These are phyloP conservation scores for Gastrodia elata DNA, from an alignment of 106 monocot genomes.

Conservation along the genomic window DNA sequence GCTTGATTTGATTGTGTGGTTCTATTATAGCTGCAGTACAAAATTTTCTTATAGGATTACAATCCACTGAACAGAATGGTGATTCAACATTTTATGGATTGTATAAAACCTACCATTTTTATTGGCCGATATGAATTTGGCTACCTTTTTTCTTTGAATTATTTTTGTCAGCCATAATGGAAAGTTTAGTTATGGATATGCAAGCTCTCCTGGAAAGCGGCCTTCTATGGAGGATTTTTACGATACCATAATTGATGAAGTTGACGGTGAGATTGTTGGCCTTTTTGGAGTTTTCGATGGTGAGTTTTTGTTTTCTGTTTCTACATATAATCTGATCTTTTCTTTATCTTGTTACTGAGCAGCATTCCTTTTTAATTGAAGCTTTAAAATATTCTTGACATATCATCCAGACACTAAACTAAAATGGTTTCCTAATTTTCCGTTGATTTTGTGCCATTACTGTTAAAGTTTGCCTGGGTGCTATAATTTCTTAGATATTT, in stretches of 20 bases:
- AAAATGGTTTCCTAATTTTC: no score
- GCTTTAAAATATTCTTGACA: neutral
- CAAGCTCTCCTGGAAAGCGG: conserved; percentile 46
- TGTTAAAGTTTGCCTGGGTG: no score
- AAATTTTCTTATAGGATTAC: neutral
- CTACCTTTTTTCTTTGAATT: neutral
- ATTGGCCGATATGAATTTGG: neutral
- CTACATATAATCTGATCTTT: neutral
- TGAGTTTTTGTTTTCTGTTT: conserved; percentile 9
- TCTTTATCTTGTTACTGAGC: neutral
- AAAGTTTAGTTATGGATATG: conserved; percentile 52
- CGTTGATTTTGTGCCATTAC: no score
- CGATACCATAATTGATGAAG: conserved; percentile 37
- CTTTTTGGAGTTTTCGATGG: conserved; percentile 61
- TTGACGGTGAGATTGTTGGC: conserved; percentile 43
- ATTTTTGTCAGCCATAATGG: conserved; percentile 26
- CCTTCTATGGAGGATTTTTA: conserved; percentile 57
- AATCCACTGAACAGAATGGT: neutral
- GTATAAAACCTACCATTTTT: neutral
- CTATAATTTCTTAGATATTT: no score
- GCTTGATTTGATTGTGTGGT: neutral
- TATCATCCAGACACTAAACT: no score
- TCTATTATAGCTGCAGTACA: neutral
- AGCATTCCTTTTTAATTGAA: neutral
- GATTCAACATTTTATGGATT: neutral